Conservation (phyloP, 75 land plant genomes). For the Sequoia sempervirens region DNA sequence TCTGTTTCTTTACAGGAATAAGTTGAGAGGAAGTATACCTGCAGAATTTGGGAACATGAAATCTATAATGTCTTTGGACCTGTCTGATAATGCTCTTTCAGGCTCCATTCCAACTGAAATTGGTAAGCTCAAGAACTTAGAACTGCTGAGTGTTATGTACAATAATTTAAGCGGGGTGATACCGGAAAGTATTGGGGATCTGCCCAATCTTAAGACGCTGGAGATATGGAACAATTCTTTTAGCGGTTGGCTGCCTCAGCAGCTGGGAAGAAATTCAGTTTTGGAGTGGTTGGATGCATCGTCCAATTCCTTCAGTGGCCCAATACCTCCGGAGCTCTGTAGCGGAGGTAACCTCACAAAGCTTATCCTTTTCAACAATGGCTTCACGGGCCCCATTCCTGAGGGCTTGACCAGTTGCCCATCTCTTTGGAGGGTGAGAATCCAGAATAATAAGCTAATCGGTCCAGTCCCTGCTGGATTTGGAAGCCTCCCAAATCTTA, state of each 20-base stretch:
- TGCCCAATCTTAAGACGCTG: slow-evolving; percentile 61
- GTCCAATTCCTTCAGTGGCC: slow-evolving; percentile 60
- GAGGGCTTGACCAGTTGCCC: slow-evolving; percentile 38
- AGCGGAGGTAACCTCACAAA: slow-evolving; percentile 51
- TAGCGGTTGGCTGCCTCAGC: slow-evolving; percentile 47
- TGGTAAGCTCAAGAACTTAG: slow-evolving; percentile 47
- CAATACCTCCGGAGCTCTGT: slow-evolving; percentile 58
- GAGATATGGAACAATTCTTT: slow-evolving; percentile 74
- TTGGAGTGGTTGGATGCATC: slow-evolving; percentile 71
- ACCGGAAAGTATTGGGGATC: slow-evolving; percentile 50
- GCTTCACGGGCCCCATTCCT: slow-evolving; percentile 63
- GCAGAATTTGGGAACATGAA: slow-evolving; percentile 58
- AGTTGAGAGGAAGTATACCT: slow-evolving; percentile 50
- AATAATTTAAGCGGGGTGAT: slow-evolving; percentile 56
- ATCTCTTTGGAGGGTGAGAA: slow-evolving; percentile 57
- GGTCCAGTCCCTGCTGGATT: slow-evolving; percentile 70
- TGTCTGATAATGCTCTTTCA: slow-evolving; percentile 64
- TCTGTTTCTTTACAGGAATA: slow-evolving; percentile 58
- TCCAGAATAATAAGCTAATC: slow-evolving; percentile 60
- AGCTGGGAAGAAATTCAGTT: slow-evolving; percentile 45
- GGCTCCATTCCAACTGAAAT: slow-evolving; percentile 62
- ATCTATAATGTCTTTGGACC: slow-evolving; percentile 48
- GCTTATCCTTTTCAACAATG: slow-evolving; percentile 76
- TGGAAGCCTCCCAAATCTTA: slow-evolving; percentile 51
- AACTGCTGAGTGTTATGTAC: slow-evolving; percentile 76